Conservation (phyloP, 129 eudicot genomes). For the Helichrysum umbraculigerum region DNA sequence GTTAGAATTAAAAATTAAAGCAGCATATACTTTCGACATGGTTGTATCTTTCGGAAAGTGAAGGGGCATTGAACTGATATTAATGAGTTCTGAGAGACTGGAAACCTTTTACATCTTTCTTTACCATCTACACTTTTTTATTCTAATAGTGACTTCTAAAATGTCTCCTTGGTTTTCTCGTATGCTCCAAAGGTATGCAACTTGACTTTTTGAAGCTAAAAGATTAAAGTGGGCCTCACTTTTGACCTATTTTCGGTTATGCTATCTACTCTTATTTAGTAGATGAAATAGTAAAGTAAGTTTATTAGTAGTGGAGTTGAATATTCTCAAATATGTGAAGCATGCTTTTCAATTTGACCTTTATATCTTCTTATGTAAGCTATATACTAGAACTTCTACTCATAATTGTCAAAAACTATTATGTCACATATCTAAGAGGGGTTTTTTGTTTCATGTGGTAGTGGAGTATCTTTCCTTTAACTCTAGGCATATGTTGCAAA, state of each 20-base stretch:
- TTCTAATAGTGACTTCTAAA: neutral
- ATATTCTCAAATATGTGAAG: neutral
- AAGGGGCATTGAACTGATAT: no score
- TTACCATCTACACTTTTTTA: neutral
- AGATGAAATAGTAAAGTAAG: neutral
- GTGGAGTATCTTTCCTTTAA: no score
- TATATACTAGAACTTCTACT: neutral
- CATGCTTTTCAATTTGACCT: neutral
- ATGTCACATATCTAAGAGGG: neutral
- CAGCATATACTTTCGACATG: no score
- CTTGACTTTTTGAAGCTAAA: neutral
- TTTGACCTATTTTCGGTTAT: neutral
- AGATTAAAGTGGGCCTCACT: neutral
- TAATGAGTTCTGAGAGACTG: no score
- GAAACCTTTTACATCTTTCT: no score
- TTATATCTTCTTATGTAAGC: neutral
- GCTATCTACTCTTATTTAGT: no score
- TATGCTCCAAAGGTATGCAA: neutral
- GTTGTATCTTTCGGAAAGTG: no score
- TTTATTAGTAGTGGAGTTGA: neutral
- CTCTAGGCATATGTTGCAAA: no score
- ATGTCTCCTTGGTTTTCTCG: neutral
- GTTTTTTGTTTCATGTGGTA: neutral
- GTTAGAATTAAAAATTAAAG: no score
- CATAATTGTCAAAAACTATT: neutral